Conservation (phyloP, 2,329 filamentous ascomycete genomes). For the Elsinoe australis region DNA sequence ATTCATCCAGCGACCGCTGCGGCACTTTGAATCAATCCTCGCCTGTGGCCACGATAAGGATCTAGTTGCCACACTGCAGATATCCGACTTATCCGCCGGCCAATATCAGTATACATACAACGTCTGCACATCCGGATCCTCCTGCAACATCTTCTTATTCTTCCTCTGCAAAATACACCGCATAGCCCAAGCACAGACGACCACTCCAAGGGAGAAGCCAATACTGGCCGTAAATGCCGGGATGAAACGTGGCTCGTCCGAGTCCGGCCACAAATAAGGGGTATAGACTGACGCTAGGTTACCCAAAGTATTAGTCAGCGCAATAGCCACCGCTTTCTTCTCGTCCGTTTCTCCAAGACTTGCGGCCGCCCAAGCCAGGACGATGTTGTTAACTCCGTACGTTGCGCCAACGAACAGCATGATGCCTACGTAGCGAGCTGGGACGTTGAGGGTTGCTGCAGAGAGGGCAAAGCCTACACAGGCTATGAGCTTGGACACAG, state of each 20-base stretch:
- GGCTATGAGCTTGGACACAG: conserved; percentile 26
- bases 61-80: too few species aligned
- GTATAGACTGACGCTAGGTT: conserved; percentile 29
- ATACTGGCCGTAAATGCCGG: conserved; percentile 29
- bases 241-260: conserved; percentile 27
- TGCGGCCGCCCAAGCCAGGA: conserved; percentile 50
- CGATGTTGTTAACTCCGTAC: conserved; percentile 51
- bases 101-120: conserved; percentile 8
- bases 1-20: too few species aligned
- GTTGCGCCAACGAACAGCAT: conserved; percentile 33
- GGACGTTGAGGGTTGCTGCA: conserved; percentile 25
- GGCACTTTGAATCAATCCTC: too few species aligned
- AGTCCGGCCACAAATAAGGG: conserved; percentile 31
- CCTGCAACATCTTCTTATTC: conserved; percentile 23
- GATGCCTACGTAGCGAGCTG: conserved; percentile 31
- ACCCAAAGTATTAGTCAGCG: conserved; percentile 25
- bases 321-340: conserved; percentile 26
- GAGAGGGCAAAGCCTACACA: conserved; percentile 29
- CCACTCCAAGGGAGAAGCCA: conserved; percentile 26
- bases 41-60: too few species aligned
- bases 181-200: conserved; percentile 25
- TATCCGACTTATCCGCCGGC: too few species aligned
- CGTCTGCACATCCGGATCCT: conserved; percentile 19
- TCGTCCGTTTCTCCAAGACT: conserved; percentile 24
- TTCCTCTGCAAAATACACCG: conserved; percentile 23